Evolutionary conservation across 148 eudicot genomes (phyloP).

Genomic region (Polygonum maritimum): DNA sequence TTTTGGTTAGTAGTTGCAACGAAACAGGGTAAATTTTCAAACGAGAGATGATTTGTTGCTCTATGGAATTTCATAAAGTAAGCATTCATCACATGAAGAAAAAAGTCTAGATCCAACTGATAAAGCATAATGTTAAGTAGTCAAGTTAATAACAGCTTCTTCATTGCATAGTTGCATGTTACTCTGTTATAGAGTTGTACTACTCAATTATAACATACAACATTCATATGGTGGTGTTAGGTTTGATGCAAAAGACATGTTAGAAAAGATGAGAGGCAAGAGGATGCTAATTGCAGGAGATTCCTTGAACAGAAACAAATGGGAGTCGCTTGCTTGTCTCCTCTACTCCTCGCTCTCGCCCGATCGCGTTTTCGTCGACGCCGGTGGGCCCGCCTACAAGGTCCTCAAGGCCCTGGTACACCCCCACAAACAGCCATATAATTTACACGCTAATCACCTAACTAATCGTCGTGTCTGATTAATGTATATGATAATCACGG

Average conservation of each 20-base stretch:
- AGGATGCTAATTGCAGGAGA: conserved; percentile 34
- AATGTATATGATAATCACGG: too few species aligned
- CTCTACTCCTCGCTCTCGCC: conserved; percentile 19
- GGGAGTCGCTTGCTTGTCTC: conserved; percentile 36
- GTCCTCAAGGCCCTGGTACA: conserved; percentile 10
- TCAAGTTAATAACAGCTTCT: too few species aligned
- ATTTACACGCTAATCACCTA: neutral
- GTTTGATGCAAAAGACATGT: conserved; percentile 27
- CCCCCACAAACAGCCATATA: too few species aligned
- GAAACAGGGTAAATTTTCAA: neutral
- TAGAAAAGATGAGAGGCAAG: conserved; percentile 30
- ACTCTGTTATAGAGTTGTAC: too few species aligned
- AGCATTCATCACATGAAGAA: neutral
- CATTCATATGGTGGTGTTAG: conserved; percentile 3
- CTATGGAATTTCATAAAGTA: neutral
- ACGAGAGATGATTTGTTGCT: neutral
- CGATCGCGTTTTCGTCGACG: neutral
- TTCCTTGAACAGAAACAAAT: conserved; percentile 29
- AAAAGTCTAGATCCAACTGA: neutral
- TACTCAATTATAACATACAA: too few species aligned
- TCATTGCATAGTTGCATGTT: neutral
- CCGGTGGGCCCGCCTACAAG: conserved; percentile 6
- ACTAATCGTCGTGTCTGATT: neutral
- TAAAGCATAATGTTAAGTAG: too few species aligned
- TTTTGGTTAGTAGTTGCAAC: too few species aligned